A percentile compares a stretch with the other conserved stretches of the same genome.
These are phyloP conservation scores for Candida rishiriensis DNA, from an alignment of 805 yeast species.

Conservation along the genomic window DNA sequence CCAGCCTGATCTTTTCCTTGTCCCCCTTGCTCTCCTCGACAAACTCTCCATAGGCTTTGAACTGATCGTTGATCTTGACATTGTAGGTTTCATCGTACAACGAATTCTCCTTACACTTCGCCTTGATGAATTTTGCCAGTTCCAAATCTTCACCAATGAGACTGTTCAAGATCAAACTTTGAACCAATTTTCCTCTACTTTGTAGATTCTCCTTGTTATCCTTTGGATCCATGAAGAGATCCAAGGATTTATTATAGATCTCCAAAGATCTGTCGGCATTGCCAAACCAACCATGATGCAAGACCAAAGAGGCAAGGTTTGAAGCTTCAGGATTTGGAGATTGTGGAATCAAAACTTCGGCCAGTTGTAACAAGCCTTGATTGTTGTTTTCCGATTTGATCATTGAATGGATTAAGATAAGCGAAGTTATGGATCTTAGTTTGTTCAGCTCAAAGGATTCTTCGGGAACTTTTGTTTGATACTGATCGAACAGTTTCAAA, in stretches of 20 bases:
- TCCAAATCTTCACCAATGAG: slow-evolving; percentile 26
- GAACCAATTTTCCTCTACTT: slow-evolving; percentile 21
- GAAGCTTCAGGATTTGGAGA: slow-evolving; percentile 21
- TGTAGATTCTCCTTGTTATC: slow-evolving; percentile 8
- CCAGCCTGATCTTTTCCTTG: slow-evolving; percentile 11
- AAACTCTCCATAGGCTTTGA: slow-evolving; percentile 30
- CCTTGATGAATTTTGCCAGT: slow-evolving; percentile 29
- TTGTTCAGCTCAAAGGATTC: slow-evolving; percentile 17
- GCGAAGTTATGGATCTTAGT: slow-evolving; percentile 19
- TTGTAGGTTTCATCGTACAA: slow-evolving; percentile 22
- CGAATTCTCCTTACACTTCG: slow-evolving; percentile 24
- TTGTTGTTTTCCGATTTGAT: slow-evolving; percentile 10
- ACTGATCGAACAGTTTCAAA: slow-evolving; percentile 18
- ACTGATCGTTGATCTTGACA: slow-evolving; percentile 16
- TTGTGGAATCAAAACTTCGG: slow-evolving; percentile 27
- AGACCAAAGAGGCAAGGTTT: slow-evolving; percentile 21
- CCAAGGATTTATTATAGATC: slow-evolving; percentile 27
- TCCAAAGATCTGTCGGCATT: slow-evolving; percentile 27
- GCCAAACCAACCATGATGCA: slow-evolving; percentile 28
- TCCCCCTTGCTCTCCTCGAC: slow-evolving; percentile 18
- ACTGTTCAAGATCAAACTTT: slow-evolving; percentile 24
- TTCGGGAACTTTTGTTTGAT: slow-evolving; percentile 22
- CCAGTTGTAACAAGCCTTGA: slow-evolving; percentile 17
- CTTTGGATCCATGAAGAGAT: slow-evolving; percentile 15
- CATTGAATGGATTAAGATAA: slow-evolving; percentile 21